These are phyloP conservation scores for Hymenoscyphus repandus DNA, from an alignment of 2,329 filamentous ascomycete species.

Conservation along the genomic window DNA sequence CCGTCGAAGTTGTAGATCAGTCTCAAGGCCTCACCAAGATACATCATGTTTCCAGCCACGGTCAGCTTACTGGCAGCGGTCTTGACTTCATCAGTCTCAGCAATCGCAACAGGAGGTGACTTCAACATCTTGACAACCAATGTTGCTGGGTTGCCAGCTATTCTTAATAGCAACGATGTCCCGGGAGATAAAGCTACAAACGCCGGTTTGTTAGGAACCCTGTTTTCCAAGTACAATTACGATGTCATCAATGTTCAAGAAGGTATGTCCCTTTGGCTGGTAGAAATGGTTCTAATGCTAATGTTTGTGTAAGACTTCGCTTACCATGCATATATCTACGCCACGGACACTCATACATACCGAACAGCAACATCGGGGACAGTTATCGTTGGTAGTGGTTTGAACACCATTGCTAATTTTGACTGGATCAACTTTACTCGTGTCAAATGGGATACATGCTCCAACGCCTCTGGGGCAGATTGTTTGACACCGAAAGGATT, in stretches of 20 bases:
- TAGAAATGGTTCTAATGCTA: no score
- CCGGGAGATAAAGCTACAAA: conserved; percentile 58
- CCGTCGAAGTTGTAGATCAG: no score
- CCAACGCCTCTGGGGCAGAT: conserved; percentile 48
- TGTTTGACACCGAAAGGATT: conserved; percentile 67
- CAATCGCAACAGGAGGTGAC: conserved; percentile 33
- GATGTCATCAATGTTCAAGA: conserved; percentile 63
- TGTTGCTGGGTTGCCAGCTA: conserved; percentile 52
- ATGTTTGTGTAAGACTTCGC: conserved; percentile 65
- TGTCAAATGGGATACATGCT: conserved; percentile 55
- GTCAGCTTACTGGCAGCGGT: conserved; percentile 13
- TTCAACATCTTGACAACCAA: conserved; percentile 53
- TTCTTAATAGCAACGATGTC: conserved; percentile 55
- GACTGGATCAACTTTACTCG: conserved; percentile 51
- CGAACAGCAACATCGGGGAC: conserved; percentile 62
- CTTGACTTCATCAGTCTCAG: conserved; percentile 9
- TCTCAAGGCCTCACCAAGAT: not conserved
- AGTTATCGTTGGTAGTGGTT: conserved; percentile 55
- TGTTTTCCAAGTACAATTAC: conserved; percentile 51
- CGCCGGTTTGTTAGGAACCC: conserved; percentile 48
- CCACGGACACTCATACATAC: conserved; percentile 52
- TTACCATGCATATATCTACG: conserved; percentile 60
- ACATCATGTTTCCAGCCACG: conserved; percentile 5
- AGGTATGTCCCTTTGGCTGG: conserved; percentile 28
- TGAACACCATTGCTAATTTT: conserved; percentile 59